Percentiles rank a stretch among this genome's conserved stretches.
Conservation (phyloP, 345 rosid genomes). For the Camelina hispida region DNA sequence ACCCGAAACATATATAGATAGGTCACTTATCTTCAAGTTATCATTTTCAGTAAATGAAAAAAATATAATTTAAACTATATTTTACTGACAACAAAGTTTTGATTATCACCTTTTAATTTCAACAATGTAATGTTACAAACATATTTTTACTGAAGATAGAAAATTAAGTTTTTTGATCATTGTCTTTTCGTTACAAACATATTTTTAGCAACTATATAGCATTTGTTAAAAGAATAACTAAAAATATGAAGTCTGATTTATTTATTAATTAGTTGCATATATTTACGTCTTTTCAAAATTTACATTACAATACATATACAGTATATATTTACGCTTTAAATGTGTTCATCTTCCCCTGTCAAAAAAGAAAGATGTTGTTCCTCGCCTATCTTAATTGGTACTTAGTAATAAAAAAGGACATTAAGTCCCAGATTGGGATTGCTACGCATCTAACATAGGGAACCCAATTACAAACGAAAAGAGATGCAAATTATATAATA, state of each 20-base stretch:
- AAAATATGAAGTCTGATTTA: neutral
- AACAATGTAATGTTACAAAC: neutral
- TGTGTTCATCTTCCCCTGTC: neutral
- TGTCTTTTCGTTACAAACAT: neutral
- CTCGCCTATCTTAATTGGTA: neutral
- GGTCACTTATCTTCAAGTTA: constrained; percentile 27
- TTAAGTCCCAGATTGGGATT: neutral
- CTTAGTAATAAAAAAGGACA: neutral
- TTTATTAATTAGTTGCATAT: neutral
- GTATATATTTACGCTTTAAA: neutral
- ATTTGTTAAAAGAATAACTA: neutral
- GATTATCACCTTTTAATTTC: neutral
- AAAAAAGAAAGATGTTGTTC: neutral
- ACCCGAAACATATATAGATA: constrained; percentile 36
- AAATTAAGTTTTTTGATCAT: too few species aligned
- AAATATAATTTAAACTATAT: neutral
- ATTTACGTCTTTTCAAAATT: neutral
- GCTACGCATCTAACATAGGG: constrained; percentile 13
- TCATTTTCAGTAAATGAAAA: constrained; percentile 31
- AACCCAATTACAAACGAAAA: constrained; percentile 6
- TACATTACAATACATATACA: constrained; percentile 6
- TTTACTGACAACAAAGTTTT: neutral
- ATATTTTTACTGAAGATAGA: neutral
- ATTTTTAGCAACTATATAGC: neutral
- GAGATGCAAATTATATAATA: neutral